Percentiles rank a stretch among this genome's conserved stretches.
Evolutionary conservation across 768 basidiomycete genomes (phyloP).

Genomic region (Cystobasidium ongulense): DNA sequence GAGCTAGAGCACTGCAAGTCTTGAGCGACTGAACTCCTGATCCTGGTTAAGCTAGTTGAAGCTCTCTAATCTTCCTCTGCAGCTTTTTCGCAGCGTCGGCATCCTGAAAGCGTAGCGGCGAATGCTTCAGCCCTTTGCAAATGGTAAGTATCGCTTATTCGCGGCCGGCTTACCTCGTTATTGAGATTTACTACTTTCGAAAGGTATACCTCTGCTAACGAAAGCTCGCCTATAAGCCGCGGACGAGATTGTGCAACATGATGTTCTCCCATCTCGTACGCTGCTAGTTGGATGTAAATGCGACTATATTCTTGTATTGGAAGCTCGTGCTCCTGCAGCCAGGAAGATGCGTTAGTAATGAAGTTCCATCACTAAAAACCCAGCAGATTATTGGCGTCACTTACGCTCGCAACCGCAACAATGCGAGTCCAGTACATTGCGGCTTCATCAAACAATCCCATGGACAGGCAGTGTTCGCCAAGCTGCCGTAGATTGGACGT

Average conservation of each 20-base stretch:
- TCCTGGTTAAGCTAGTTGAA: slow-evolving; percentile 5
- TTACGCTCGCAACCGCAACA: neutral
- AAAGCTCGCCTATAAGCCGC: slow-evolving; percentile 16
- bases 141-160: neutral
- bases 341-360: neutral
- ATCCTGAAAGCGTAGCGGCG: neutral
- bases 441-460: slow-evolving; percentile 1
- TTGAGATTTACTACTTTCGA: neutral
- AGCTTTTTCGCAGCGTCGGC: slow-evolving; percentile 14
- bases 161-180: neutral
- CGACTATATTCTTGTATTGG: neutral
- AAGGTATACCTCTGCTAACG: slow-evolving; percentile 22
- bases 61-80: slow-evolving; percentile 8
- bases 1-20: too few relatives aligned
- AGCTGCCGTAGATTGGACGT: slow-evolving; percentile 32
- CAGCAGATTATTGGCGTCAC: neutral
- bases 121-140: neutral
- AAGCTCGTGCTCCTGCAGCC: neutral
- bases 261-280: slow-evolving; percentile 27
- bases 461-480: slow-evolving; percentile 11
- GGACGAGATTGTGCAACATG: neutral
- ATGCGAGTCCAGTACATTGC: slow-evolving; percentile 17
- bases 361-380: too few relatives aligned
- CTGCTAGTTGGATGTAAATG: neutral
- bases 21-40: neutral